Conservation (phyloP, 768 basidiomycete species). For the Gloeostereum incarnatum region DNA sequence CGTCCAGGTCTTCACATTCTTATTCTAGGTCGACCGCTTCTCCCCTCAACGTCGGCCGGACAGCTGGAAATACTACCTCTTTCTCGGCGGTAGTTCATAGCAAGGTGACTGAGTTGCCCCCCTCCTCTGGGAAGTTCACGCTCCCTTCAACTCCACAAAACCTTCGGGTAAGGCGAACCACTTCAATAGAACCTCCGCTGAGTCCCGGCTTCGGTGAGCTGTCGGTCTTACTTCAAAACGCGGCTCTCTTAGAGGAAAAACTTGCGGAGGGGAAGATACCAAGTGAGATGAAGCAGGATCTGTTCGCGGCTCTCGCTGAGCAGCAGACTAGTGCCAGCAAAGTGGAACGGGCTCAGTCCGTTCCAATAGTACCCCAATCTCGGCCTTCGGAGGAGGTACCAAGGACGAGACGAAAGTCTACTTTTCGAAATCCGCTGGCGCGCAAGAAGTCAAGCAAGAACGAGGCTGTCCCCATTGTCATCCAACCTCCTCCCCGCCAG, state of each 20-base stretch:
- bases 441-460: constrained; percentile 10
- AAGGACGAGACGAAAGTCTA: constrained; percentile 5
- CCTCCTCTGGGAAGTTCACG: constrained; percentile 11
- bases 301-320: constrained; percentile 7
- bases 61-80: constrained; percentile 14
- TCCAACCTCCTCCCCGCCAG: constrained; percentile 3
- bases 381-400: constrained; percentile 12
- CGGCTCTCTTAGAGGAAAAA: constrained; percentile 46
- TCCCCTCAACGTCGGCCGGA: too few relatives aligned
- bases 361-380: constrained; percentile 2
- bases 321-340: constrained; percentile 11
- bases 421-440: constrained; percentile 10
- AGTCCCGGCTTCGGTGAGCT: constrained; percentile 47
- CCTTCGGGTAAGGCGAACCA: constrained; percentile 16
- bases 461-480: neutral
- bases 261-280: constrained; percentile 41
- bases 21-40: too few relatives aligned
- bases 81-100: constrained; percentile 54
- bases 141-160: constrained; percentile 19
- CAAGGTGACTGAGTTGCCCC: constrained; percentile 35
- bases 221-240: constrained; percentile 43
- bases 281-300: constrained; percentile 18
- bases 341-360: constrained; percentile 8
- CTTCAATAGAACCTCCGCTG: constrained; percentile 23
- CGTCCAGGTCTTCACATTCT: too few relatives aligned